Conservation (phyloP, 345 rosid genomes). For the Eucalyptus melliodora region DNA sequence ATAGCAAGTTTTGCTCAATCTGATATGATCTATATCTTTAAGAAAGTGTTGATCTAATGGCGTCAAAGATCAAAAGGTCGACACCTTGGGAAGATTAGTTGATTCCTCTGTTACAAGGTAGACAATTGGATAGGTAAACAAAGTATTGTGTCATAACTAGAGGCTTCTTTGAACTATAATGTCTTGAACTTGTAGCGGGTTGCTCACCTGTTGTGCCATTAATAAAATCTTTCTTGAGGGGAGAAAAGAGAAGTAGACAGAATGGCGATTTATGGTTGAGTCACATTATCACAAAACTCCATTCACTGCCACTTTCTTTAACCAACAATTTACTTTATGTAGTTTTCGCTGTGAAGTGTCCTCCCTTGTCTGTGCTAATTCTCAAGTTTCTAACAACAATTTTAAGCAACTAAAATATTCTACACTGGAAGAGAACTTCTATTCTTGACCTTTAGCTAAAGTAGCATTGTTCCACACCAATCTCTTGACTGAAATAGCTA, state of each 20-base stretch:
- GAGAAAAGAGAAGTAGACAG: background rate
- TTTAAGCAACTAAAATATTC: background rate
- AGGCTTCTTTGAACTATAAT: background rate
- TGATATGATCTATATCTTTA: background rate
- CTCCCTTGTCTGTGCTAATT: too few species aligned
- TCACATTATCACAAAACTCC: background rate
- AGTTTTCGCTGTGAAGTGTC: fast-evolving
- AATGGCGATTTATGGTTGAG: background rate
- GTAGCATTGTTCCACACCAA: background rate
- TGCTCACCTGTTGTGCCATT: background rate
- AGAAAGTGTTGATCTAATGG: background rate
- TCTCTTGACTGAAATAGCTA: background rate
- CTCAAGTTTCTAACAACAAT: too few species aligned
- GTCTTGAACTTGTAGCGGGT: background rate
- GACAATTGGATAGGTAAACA: background rate
- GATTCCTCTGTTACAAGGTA: background rate
- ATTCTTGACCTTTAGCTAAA: background rate
- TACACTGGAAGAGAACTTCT: background rate
- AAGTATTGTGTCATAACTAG: too few species aligned
- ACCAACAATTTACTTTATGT: background rate
- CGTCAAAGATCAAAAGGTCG: background rate
- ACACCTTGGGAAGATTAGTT: background rate
- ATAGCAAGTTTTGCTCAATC: background rate
- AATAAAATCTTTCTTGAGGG: background rate
- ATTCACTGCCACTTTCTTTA: background rate